Conservation (phyloP, 139 green algal species). For the Chlorella sp. region DNA sequence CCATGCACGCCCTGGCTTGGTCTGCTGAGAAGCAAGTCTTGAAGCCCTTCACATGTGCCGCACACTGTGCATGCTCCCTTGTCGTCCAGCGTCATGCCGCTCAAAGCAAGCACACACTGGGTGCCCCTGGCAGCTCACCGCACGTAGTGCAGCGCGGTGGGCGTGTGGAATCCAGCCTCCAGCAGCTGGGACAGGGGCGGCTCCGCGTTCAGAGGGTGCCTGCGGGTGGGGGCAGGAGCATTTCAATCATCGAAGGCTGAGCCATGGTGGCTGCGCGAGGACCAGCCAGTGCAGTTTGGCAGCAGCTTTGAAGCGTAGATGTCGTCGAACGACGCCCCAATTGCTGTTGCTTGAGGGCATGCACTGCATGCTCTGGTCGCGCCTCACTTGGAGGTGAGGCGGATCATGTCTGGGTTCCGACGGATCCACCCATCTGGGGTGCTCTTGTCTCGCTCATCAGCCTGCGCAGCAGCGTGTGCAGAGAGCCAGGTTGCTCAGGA, state of each 20-base stretch:
- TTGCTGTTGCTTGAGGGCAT: not conserved
- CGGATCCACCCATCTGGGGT: not conserved
- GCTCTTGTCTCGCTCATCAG: not conserved
- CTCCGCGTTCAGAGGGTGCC: slow-evolving; percentile 1
- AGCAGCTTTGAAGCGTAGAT: too few relatives aligned
- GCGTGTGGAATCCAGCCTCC: slow-evolving; percentile 1
- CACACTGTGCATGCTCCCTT: too few relatives aligned
- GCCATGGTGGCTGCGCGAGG: not conserved
- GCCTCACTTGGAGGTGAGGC: not conserved
- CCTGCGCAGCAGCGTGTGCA: not conserved
- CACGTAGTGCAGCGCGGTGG: not conserved
- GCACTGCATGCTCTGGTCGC: not conserved
- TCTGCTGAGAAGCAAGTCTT: too few relatives aligned
- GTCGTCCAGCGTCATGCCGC: too few relatives aligned
- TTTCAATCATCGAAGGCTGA: not conserved
- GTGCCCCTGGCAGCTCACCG: not conserved
- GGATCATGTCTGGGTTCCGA: slow-evolving; percentile 1
- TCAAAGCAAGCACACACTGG: not conserved
- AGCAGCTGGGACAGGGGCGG: not conserved
- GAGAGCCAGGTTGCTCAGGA: not conserved
- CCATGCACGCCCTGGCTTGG: too few relatives aligned
- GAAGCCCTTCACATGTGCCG: too few relatives aligned
- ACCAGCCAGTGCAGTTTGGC: not conserved
- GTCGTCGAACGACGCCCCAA: not conserved
- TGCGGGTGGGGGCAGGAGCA: not conserved